phyloP scores from a whole-genome alignment of 176 grass and related monocot species.

The Oryza meridionalis region DNA sequence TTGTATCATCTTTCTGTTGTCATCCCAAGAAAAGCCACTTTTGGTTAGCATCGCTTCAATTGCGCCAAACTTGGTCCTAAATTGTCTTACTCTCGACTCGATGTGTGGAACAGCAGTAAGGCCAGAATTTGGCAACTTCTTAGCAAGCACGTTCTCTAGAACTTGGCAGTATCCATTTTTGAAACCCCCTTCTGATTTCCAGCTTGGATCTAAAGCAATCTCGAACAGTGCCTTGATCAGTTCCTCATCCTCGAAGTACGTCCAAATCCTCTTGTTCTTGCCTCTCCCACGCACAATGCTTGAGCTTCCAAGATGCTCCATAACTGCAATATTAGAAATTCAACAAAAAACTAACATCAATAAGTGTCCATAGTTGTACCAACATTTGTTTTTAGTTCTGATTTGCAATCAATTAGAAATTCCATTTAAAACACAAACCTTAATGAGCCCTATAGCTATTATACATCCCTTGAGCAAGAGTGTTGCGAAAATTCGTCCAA shows the following conservation, averaged over 20 bases:
- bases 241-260: no score
- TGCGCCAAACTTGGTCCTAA: background rate
- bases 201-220: no score
- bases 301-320: no score
- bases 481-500: background rate
- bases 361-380: no score
- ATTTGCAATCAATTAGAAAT: no score
- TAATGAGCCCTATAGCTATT: conserved; percentile 9
- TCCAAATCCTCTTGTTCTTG: no score
- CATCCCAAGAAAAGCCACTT: conserved; percentile 1
- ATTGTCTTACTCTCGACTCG: conserved; percentile 35
- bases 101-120: conserved; percentile 44
- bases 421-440: background rate
- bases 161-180: background rate
- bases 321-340: no score
- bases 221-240: no score
- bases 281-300: no score
- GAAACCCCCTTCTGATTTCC: background rate
- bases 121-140: background rate
- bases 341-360: no score
- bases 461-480: background rate
- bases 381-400: no score
- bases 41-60: background rate
- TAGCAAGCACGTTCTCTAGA: background rate
- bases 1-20: background rate